Conservation (phyloP, 768 basidiomycete species). For the Suillus ampliporus region DNA sequence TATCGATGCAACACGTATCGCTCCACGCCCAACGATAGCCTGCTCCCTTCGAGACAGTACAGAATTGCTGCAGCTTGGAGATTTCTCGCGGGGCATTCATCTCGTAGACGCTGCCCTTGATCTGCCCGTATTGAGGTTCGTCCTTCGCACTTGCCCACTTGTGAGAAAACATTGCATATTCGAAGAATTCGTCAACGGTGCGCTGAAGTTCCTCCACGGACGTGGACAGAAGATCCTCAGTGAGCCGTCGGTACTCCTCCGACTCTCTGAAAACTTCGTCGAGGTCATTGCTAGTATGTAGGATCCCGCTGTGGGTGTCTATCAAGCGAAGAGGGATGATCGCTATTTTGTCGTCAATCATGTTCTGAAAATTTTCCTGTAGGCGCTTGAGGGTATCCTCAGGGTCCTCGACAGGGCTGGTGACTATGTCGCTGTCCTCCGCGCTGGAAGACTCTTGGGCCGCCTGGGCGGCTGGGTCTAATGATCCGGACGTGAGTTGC, state of each 20-base stretch:
- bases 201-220: neutral
- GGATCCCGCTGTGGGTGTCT: slow-evolving; percentile 5
- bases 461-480: too few species aligned
- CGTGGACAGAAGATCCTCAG: neutral
- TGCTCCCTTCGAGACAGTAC: slow-evolving; percentile 33
- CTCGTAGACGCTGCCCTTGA: slow-evolving; percentile 21
- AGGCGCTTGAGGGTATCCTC: slow-evolving; percentile 2
- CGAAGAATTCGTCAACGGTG: slow-evolving; percentile 16
- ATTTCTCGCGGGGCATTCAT: slow-evolving; percentile 6
- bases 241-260: slow-evolving; percentile 2
- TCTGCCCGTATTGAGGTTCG: slow-evolving; percentile 11
- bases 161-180: slow-evolving; percentile 16
- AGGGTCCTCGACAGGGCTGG: slow-evolving; percentile 5
- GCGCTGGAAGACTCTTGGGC: neutral
- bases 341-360: slow-evolving; percentile 6
- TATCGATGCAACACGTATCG: slow-evolving; percentile 36
- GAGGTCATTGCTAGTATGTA: slow-evolving; percentile 2
- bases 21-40: slow-evolving; percentile 38
- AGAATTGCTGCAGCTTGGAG: slow-evolving; percentile 35
- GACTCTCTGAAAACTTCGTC: slow-evolving; percentile 7
- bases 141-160: slow-evolving; percentile 19
- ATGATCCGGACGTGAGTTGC: neutral
- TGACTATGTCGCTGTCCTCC: neutral
- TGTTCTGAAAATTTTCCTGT: slow-evolving; percentile 3
- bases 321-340: slow-evolving; percentile 11